These are phyloP conservation scores for Hyaloperonospora brassicae DNA, from an alignment of 352 stramenopile species.

Conservation along the genomic window DNA sequence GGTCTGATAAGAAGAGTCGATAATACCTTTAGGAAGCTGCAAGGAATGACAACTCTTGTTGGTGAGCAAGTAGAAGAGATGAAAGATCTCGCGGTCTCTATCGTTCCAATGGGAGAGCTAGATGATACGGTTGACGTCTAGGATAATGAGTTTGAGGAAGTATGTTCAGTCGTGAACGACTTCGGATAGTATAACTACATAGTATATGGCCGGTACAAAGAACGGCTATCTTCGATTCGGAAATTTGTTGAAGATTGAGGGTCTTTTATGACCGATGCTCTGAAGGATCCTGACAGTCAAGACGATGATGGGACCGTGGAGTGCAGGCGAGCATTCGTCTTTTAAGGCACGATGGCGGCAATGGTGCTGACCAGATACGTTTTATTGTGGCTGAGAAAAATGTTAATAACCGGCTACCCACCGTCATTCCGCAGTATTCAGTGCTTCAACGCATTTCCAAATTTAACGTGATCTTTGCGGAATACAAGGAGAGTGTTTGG, in stretches of 20 bases:
- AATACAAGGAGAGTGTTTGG: no score
- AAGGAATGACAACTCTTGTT: slow-evolving; percentile 1
- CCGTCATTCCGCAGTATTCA: background rate
- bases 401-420: background rate
- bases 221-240: background rate
- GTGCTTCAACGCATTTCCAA: no score
- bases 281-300: background rate
- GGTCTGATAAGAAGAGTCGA: background rate
- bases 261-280: background rate
- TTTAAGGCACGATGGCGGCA: background rate
- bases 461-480: no score
- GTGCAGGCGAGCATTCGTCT: background rate
- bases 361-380: slow-evolving; percentile 2
- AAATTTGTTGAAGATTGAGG: slow-evolving; percentile 1
- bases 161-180: background rate
- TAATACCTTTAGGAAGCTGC: background rate
- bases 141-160: background rate
- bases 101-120: background rate
- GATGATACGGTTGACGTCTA: background rate
- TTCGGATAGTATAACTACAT: background rate
- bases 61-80: background rate
- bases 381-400: background rate
- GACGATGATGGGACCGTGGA: background rate
- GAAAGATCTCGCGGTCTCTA: background rate
- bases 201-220: background rate